Evolutionary conservation across 2,329 filamentous ascomycete genomes (phyloP).

Genomic region (Dothistroma septosporum): DNA sequence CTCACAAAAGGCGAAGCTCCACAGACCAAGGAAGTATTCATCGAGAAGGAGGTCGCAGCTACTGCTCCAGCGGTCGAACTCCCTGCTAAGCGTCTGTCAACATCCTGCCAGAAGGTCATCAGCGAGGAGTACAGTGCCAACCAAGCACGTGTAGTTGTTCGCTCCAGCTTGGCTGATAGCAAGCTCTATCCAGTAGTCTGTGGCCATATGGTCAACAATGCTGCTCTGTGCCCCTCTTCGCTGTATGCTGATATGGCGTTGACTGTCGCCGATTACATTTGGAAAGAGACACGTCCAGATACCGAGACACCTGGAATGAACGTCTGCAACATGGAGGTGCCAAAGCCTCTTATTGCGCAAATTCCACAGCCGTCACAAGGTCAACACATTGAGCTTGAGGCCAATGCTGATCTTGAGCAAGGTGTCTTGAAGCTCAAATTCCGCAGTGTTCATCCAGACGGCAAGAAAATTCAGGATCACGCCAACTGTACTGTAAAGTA

Average conservation of each 20-base stretch:
- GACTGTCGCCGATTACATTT: conserved; percentile 64
- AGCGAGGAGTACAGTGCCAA: conserved; percentile 60
- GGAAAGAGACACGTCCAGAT: conserved; percentile 58
- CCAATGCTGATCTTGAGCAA: conserved; percentile 55
- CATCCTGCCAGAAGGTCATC: conserved; percentile 61
- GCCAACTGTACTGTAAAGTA: conserved; percentile 60
- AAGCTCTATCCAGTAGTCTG: conserved; percentile 59
- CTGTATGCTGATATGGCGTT: conserved; percentile 62
- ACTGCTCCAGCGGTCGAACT: conserved; percentile 42
- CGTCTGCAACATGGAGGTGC: conserved; percentile 63
- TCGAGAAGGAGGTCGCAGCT: conserved; percentile 34
- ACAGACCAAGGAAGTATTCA: conserved; percentile 36
- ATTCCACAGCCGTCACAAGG: conserved; percentile 46
- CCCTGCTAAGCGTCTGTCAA: conserved; percentile 54
- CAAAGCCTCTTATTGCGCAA: conserved; percentile 63
- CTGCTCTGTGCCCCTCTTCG: conserved; percentile 61
- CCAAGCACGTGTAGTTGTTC: conserved; percentile 57
- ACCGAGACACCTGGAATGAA: conserved; percentile 57
- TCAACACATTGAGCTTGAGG: conserved; percentile 60
- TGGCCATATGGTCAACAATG: conserved; percentile 66
- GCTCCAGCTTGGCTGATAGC: conserved; percentile 62
- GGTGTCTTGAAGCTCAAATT: conserved; percentile 53
- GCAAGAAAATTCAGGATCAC: conserved; percentile 57
- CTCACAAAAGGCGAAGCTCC: conserved; percentile 62
- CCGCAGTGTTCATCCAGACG: conserved; percentile 58